A percentile compares a stretch with the other conserved stretches of the same genome.
phyloP scores from a whole-genome alignment of 768 basidiomycete species.

The Austroboletus festivus region DNA sequence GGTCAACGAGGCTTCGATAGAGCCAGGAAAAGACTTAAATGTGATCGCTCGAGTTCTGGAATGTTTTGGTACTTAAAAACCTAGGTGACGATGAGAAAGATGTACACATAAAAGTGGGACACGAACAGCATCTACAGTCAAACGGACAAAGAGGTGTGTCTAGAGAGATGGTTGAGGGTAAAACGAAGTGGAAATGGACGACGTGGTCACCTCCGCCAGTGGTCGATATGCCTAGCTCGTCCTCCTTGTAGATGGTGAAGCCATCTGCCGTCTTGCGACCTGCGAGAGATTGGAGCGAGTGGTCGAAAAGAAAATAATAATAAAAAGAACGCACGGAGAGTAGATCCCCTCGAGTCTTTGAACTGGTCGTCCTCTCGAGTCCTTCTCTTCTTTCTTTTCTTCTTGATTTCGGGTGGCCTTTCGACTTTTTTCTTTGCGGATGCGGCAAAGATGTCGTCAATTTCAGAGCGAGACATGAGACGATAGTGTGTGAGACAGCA shows the following conservation, averaged over 20 bases:
- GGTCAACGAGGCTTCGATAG: constrained; percentile 55
- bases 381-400: constrained; percentile 28
- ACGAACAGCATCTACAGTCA: constrained; percentile 85
- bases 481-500: constrained; percentile 19
- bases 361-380: constrained; percentile 56
- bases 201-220: constrained; percentile 65
- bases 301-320: neutral
- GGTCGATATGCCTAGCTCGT: constrained; percentile 68
- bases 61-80: constrained; percentile 26
- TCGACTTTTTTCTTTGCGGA: constrained; percentile 43
- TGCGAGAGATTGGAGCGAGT: constrained; percentile 31
- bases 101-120: neutral
- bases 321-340: constrained; percentile 61
- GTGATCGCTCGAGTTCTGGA: no score
- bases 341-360: constrained; percentile 71
- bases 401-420: constrained; percentile 19
- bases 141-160: constrained; percentile 85
- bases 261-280: constrained; percentile 81
- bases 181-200: constrained; percentile 10
- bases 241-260: constrained; percentile 75
- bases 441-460: constrained; percentile 79
- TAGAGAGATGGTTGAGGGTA: constrained; percentile 32
- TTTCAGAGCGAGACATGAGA: constrained; percentile 63
- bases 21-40: constrained; percentile 42
- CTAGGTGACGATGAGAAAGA: constrained; percentile 10